A percentile compares a stretch with the other conserved stretches of the same genome.
Evolutionary conservation across 2,329 filamentous ascomycete species (phyloP).

Genomic region (Phialemoniopsis sp.): DNA sequence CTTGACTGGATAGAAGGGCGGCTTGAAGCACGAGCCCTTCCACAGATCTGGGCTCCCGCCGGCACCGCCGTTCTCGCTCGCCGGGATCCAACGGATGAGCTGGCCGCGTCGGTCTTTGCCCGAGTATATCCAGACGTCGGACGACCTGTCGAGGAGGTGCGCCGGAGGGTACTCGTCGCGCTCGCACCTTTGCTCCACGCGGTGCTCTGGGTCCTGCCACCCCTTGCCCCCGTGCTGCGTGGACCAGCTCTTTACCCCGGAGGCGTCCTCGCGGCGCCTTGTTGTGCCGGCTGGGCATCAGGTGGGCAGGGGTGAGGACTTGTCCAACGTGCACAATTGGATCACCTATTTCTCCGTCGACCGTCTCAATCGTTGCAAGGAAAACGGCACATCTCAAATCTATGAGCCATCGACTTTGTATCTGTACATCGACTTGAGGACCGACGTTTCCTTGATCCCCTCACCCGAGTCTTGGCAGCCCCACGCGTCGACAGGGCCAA

Average conservation of each 20-base stretch:
- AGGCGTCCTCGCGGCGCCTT: slow-evolving; percentile 1
- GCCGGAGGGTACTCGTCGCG: slow-evolving; percentile 8
- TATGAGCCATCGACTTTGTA: no score
- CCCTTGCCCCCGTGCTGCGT: slow-evolving; percentile 1
- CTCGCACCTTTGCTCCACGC: slow-evolving; percentile 2
- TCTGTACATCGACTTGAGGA: no score
- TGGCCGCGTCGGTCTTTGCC: slow-evolving; percentile 5
- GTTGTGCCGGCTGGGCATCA: slow-evolving; percentile 1
- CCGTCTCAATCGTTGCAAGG: no score
- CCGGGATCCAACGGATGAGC: slow-evolving; percentile 7
- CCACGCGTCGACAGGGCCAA: no score
- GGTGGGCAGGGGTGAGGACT: slow-evolving; percentile 6
- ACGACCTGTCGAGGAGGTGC: slow-evolving; percentile 16
- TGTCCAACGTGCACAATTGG: no score
- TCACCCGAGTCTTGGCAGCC: no score
- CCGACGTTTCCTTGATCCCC: no score
- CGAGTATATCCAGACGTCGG: slow-evolving; percentile 8
- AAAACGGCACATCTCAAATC: no score
- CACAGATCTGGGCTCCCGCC: slow-evolving; percentile 2
- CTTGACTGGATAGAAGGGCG: no score
- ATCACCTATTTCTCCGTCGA: no score
- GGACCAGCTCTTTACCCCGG: neutral
- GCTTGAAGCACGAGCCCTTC: slow-evolving; percentile 17
- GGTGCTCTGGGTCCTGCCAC: neutral
- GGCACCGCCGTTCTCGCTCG: slow-evolving; percentile 3